Evolutionary conservation across 305 asterid species (phyloP).

Genomic region (Fraxinus albicans): DNA sequence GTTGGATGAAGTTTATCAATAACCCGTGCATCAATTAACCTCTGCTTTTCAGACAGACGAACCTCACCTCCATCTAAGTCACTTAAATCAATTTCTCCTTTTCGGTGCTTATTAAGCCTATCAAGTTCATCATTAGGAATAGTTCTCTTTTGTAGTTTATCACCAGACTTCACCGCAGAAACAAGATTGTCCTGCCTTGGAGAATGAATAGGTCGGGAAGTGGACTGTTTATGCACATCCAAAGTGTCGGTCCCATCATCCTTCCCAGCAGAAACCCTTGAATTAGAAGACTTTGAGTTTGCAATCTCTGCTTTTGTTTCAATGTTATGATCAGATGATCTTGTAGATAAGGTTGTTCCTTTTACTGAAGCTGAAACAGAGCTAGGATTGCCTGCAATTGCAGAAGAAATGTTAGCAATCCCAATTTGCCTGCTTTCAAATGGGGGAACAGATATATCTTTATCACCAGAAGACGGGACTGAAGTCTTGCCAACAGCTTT

Average conservation of each 20-base stretch:
- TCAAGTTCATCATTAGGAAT: constrained; percentile 84
- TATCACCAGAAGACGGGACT: constrained; percentile 44
- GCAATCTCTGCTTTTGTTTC: constrained; percentile 57
- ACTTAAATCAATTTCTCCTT: constrained; percentile 71
- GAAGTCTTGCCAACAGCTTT: constrained; percentile 58
- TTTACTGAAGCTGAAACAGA: constrained; percentile 43
- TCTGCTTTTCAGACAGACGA: constrained; percentile 76
- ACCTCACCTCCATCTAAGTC: constrained; percentile 63
- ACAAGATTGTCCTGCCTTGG: constrained; percentile 64
- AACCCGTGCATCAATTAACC: constrained; percentile 53
- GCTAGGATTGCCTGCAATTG: constrained; percentile 54
- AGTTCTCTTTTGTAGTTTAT: constrained; percentile 75
- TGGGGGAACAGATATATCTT: constrained; percentile 24
- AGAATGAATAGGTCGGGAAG: constrained; percentile 67
- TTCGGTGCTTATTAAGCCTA: constrained; percentile 78
- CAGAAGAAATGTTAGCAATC: constrained; percentile 42
- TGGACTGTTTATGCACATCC: constrained; percentile 55
- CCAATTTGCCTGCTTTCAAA: constrained; percentile 38
- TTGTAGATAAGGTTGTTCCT: constrained; percentile 44
- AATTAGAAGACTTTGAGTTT: constrained; percentile 52
- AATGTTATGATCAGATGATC: constrained; percentile 48
- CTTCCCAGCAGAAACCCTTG: constrained; percentile 51
- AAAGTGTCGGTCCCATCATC: constrained; percentile 64
- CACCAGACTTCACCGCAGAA: constrained; percentile 50
- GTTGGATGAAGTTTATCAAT: constrained; percentile 50